phyloP scores from a whole-genome alignment of 2,329 filamentous ascomycete genomes.

The Cladosporium sp. region DNA sequence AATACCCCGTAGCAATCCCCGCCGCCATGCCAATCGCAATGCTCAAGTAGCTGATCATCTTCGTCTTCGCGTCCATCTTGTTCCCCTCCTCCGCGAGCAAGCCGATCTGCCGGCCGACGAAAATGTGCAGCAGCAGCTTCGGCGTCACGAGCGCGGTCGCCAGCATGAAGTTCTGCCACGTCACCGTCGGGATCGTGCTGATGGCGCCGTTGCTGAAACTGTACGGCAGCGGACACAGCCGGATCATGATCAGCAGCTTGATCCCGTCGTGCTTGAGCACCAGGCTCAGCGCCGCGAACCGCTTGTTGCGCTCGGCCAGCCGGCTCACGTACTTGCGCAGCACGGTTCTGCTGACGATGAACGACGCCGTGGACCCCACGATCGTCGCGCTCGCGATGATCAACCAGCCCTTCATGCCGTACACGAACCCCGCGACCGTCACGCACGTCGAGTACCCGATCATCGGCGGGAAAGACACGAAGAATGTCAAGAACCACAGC shows the following conservation, averaged over 20 bases:
- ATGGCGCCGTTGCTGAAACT: slow-evolving; percentile 92
- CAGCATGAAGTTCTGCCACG: slow-evolving; percentile 71
- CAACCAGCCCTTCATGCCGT: slow-evolving; percentile 78
- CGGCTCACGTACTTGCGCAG: slow-evolving; percentile 77
- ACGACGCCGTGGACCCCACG: slow-evolving; percentile 74
- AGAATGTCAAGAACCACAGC: slow-evolving; percentile 73
- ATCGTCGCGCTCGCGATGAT: slow-evolving; percentile 79
- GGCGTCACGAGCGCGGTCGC: slow-evolving; percentile 82
- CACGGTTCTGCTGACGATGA: slow-evolving; percentile 77
- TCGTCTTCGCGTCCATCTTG: slow-evolving; percentile 77
- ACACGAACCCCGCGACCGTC: slow-evolving; percentile 70
- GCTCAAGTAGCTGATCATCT: slow-evolving; percentile 78
- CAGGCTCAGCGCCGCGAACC: slow-evolving; percentile 85
- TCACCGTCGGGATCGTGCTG: slow-evolving; percentile 87
- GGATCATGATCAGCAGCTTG: slow-evolving; percentile 85
- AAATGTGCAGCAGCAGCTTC: slow-evolving; percentile 88
- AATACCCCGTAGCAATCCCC: slow-evolving; percentile 74
- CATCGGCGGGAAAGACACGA: slow-evolving; percentile 80
- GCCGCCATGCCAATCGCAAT: slow-evolving; percentile 72
- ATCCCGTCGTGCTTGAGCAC: slow-evolving; percentile 89
- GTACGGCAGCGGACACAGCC: slow-evolving; percentile 90
- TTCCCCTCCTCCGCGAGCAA: slow-evolving; percentile 80
- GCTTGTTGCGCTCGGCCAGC: slow-evolving; percentile 77
- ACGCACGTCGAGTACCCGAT: slow-evolving; percentile 83
- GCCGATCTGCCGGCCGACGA: slow-evolving; percentile 83